phyloP scores from a whole-genome alignment of 2,329 filamentous ascomycete genomes.

The Fusarium compactum region DNA sequence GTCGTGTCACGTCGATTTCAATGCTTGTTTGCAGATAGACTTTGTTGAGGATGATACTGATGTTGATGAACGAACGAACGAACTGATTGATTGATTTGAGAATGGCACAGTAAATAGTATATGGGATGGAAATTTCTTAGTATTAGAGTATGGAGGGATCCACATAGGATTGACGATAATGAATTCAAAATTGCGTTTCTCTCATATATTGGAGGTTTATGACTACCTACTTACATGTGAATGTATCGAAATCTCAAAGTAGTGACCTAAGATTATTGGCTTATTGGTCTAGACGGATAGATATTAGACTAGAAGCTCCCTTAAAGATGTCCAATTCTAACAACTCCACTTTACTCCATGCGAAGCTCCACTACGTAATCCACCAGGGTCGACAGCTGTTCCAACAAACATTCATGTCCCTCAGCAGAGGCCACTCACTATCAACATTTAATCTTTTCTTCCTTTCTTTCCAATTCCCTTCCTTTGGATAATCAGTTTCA shows the following conservation, averaged over 20 bases:
- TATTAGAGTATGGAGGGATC: conserved; percentile 32
- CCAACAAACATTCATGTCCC: conserved; percentile 29
- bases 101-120: conserved; percentile 22
- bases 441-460: conserved; percentile 15
- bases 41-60: conserved; percentile 43
- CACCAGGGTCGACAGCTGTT: conserved; percentile 32
- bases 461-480: conserved; percentile 3
- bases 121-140: conserved; percentile 16
- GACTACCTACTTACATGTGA: background rate
- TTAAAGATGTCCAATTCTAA: conserved; percentile 7
- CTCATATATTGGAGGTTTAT: background rate
- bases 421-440: conserved; percentile 39
- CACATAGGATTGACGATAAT: conserved; percentile 31
- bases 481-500: conserved; percentile 24
- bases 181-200: conserved; percentile 19
- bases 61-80: conserved; percentile 41
- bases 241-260: background rate
- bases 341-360: conserved; percentile 25
- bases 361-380: conserved; percentile 44
- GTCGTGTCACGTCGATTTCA: conserved; percentile 38
- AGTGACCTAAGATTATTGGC: conserved; percentile 12
- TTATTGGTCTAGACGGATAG: background rate
- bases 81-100: conserved; percentile 37
- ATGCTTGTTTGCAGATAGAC: conserved; percentile 46
- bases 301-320: conserved; percentile 13